Percentiles rank a stretch among this genome's conserved stretches.
Evolutionary conservation across 2,329 filamentous ascomycete genomes (phyloP).

Genomic region (Epichloe typhina): DNA sequence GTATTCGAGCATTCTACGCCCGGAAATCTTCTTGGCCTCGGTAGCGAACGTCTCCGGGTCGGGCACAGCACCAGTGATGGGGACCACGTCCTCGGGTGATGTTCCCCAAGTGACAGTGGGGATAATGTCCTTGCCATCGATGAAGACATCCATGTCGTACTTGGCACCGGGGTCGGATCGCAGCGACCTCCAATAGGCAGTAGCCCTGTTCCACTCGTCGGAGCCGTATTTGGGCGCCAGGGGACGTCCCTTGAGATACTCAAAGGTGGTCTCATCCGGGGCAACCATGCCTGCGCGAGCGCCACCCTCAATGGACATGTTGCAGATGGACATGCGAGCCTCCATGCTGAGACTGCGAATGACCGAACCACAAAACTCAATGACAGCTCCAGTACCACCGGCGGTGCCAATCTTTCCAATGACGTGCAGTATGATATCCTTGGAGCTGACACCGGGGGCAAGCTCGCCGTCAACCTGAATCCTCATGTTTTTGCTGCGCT

Average conservation of each 20-base stretch:
- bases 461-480: constrained; percentile 89
- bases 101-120: constrained; percentile 96
- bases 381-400: constrained; percentile 85
- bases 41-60: constrained; percentile 77
- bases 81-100: constrained; percentile 88
- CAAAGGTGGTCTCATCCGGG: constrained; percentile 84
- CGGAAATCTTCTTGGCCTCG: constrained; percentile 66
- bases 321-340: constrained; percentile 97
- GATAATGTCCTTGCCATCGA: constrained; percentile 84
- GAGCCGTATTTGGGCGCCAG: constrained; percentile 76
- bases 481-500: constrained; percentile 96
- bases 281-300: constrained; percentile 95
- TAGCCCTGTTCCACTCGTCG: constrained; percentile 78
- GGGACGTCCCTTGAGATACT: constrained; percentile 85
- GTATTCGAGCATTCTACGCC: constrained; percentile 77
- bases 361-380: constrained; percentile 93
- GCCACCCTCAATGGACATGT: constrained; percentile 97
- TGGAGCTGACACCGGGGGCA: constrained; percentile 82
- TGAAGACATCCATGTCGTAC: constrained; percentile 79
- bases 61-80: constrained; percentile 83
- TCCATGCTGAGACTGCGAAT: constrained; percentile 88
- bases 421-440: constrained; percentile 85
- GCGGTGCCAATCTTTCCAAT: constrained; percentile 93
- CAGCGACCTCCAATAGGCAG: constrained; percentile 76
- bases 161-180: constrained; percentile 78